Evolutionary conservation across 2,329 filamentous ascomycete genomes (phyloP).

Genomic region (Diaporthe amygdali): DNA sequence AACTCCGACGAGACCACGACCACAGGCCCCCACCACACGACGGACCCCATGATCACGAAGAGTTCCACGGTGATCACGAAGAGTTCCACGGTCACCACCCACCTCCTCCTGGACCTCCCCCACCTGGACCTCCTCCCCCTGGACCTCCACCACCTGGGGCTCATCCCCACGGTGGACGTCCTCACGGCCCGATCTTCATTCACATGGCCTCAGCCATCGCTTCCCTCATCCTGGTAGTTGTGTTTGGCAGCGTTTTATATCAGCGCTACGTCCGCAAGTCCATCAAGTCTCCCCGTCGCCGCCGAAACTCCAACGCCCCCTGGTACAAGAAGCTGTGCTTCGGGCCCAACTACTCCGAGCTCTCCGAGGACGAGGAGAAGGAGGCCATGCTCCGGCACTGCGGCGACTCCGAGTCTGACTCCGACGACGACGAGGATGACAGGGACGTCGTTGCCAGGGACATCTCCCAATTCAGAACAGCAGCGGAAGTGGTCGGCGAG

Average conservation of each 20-base stretch:
- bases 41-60: slow-evolving; percentile 19
- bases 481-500: slow-evolving; percentile 50
- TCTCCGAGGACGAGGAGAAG: slow-evolving; percentile 42
- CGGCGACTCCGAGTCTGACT: slow-evolving; percentile 14
- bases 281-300: slow-evolving; percentile 6
- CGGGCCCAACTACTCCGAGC: slow-evolving; percentile 25
- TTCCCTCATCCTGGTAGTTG: slow-evolving; percentile 31
- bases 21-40: background rate
- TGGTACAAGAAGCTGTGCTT: slow-evolving; percentile 26
- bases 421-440: slow-evolving; percentile 31
- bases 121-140: background rate
- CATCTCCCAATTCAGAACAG: slow-evolving; percentile 52
- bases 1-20: slow-evolving; percentile 19
- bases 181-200: background rate
- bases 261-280: slow-evolving; percentile 32
- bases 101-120: slow-evolving; percentile 8
- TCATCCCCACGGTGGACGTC: background rate
- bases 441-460: slow-evolving; percentile 53
- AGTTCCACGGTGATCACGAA: background rate
- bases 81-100: background rate
- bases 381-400: slow-evolving; percentile 36
- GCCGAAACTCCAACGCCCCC: slow-evolving; percentile 14
- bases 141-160: background rate
- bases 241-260: slow-evolving; percentile 32
- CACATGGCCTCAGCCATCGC: slow-evolving; percentile 23